Conservation (phyloP, 768 basidiomycete genomes). For the Trametes coccinea region DNA sequence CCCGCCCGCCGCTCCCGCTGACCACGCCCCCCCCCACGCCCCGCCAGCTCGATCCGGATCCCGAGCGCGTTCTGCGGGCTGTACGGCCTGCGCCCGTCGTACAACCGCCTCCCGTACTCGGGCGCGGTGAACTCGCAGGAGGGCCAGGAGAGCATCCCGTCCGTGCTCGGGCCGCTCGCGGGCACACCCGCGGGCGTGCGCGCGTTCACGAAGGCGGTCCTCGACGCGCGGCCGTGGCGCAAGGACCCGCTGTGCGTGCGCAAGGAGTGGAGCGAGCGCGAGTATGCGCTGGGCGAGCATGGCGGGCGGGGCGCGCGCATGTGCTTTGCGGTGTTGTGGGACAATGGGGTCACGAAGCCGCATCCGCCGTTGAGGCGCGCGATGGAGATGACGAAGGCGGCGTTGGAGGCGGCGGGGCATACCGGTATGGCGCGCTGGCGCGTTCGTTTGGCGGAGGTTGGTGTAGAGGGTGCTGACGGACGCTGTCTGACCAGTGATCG, state of each 20-base stretch:
- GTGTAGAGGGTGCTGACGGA: not conserved
- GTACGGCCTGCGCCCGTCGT: slow-evolving; percentile 73
- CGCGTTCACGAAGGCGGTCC: slow-evolving; percentile 63
- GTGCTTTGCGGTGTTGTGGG: slow-evolving; percentile 64
- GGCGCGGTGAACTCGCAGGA: slow-evolving; percentile 63
- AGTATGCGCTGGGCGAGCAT: slow-evolving; percentile 49
- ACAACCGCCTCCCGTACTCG: slow-evolving; percentile 68
- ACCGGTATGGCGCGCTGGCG: slow-evolving; percentile 44
- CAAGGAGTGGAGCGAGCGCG: slow-evolving; percentile 48
- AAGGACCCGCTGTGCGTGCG: slow-evolving; percentile 52
- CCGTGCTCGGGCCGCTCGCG: slow-evolving; percentile 75
- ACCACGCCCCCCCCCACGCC: not conserved
- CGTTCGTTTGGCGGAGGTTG: not conserved
- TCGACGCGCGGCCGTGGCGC: slow-evolving; percentile 56
- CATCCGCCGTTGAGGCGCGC: slow-evolving; percentile 68
- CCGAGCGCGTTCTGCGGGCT: slow-evolving; percentile 67
- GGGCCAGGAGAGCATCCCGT: slow-evolving; percentile 70
- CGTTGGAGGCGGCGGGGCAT: slow-evolving; percentile 64
- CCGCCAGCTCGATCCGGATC: slow-evolving; percentile 65
- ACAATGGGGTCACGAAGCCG: slow-evolving; percentile 59
- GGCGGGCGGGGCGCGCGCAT: slow-evolving; percentile 42
- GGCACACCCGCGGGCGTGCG: slow-evolving; percentile 61
- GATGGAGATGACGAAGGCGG: slow-evolving; percentile 54
- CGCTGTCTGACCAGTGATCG: slow-evolving; percentile 50
- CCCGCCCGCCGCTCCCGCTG: not conserved